phyloP scores from a whole-genome alignment of 345 rosid genomes.

The Rhizophora apiculata region DNA sequence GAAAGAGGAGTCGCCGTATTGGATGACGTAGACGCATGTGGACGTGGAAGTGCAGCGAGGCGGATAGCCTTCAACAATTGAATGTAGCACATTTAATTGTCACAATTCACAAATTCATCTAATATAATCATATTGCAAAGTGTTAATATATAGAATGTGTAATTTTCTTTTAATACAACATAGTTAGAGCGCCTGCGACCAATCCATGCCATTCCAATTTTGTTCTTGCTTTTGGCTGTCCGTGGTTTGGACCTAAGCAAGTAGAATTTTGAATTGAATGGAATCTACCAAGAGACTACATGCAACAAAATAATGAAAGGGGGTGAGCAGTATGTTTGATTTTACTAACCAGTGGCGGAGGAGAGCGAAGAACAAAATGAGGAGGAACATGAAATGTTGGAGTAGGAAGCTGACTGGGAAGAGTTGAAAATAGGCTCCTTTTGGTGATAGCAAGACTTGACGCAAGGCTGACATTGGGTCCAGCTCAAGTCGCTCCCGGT shows the following conservation, averaged over 20 bases:
- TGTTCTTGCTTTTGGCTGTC: too few relatives aligned
- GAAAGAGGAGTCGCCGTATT: constrained; percentile 74
- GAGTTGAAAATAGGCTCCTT: constrained; percentile 6
- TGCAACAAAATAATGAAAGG: neutral
- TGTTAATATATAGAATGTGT: neutral
- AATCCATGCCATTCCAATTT: too few relatives aligned
- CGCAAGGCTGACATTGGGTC: too few relatives aligned
- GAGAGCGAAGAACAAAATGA: constrained; percentile 39
- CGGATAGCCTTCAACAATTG: constrained; percentile 35
- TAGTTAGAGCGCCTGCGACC: too few relatives aligned
- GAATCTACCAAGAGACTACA: too few relatives aligned
- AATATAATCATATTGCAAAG: neutral
- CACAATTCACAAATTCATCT: neutral
- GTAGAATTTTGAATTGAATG: neutral
- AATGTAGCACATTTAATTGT: neutral
- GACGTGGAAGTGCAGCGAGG: constrained; percentile 45
- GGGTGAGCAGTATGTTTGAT: too few relatives aligned
- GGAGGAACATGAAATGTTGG: constrained; percentile 55
- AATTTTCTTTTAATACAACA: too few relatives aligned
- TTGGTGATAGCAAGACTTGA: too few relatives aligned
- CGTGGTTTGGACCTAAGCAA: too few relatives aligned
- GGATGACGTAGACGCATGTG: constrained; percentile 67
- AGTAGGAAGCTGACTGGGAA: constrained; percentile 43
- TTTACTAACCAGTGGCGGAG: constrained; percentile 49
- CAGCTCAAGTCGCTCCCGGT: too few relatives aligned